Evolutionary conservation across 1,139 yeast species (phyloP).

Genomic region (Pichia sp.): DNA sequence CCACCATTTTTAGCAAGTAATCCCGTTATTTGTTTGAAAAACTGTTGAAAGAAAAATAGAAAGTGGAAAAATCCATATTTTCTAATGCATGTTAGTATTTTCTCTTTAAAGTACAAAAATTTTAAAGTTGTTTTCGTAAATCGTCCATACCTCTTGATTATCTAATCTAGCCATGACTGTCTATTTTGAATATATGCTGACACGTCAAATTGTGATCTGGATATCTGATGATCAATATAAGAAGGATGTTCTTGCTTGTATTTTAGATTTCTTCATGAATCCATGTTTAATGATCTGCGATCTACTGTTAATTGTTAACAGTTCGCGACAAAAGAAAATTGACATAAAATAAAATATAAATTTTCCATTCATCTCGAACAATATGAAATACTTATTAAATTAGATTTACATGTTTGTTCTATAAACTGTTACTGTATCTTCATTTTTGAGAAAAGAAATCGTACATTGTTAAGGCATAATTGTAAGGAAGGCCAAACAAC

Average conservation of each 20-base stretch:
- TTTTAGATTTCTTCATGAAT: too few relatives aligned
- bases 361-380: background rate
- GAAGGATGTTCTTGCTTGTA: too few relatives aligned
- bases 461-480: constrained; percentile 17
- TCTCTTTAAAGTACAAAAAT: background rate
- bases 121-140: constrained; percentile 14
- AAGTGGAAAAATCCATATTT: constrained; percentile 35
- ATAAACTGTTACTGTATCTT: background rate
- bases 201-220: constrained; percentile 20
- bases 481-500: constrained; percentile 40
- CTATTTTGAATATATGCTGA: background rate
- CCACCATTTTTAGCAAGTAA: constrained; percentile 29
- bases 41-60: constrained; percentile 23
- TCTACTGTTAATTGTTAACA: too few relatives aligned
- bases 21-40: constrained; percentile 34
- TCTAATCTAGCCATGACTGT: constrained; percentile 14
- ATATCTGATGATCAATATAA: constrained; percentile 16
- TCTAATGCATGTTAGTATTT: constrained; percentile 33
- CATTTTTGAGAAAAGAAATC: constrained; percentile 1
- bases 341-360: background rate
- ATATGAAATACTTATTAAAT: background rate
- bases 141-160: constrained; percentile 19
- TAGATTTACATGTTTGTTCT: background rate
- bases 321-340: constrained; percentile 19
- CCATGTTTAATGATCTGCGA: too few relatives aligned